Base-by-base conservation (phyloP, 192 early-diverging fungal genomes). In the Anaeromyces robustus region DNA sequence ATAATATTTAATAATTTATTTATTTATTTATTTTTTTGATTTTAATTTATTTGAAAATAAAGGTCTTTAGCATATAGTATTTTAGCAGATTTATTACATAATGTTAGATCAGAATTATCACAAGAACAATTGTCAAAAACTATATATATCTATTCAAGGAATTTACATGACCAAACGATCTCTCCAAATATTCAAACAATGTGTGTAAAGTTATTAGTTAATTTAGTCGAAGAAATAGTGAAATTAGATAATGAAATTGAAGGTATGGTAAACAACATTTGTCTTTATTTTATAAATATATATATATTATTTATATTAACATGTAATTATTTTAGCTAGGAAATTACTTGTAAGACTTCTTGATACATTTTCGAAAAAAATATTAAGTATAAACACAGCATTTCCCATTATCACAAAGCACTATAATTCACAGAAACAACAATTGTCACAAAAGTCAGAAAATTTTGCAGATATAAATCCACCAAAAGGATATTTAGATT, bases 61-160 rank as follows among this genome's bases (percentile, higher is more conserved):
- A 92, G 95, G 80, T 95, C 96, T 6, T 86, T 97, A 78, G 96
- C 96, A 1, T 96, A 97, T 84, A 96, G 94, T 82, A 95, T 98
- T 86, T 88, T 99, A 14, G 95, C 96, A 0, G 98, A 99, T 85
- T 86, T 99, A 78, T 93, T 99, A 79, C 96, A 98, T 84, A 94
- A 97, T 86, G 93, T 98, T 77, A 93, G 98, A 29, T 87, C 88
- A 13, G 94, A 96, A 78, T 89, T 98, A 12, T 92, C 92, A 6
- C 89, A 92, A 7, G 80, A 83, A 12, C 98, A 99, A 85, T 87
- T 98, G 28, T 88, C 93, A 2, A 85, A 87, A 77, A 96, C 94
- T 34, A 93, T 99, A 17, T 92, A 94, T 80, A 95, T 96, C 77
- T 98, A 97, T 85, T 93, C 97, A 4, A 86, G 92, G 28, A 96